These are phyloP conservation scores for Aureobasidium sp. DNA, from an alignment of 2,329 filamentous ascomycete species.

Conservation along the genomic window DNA sequence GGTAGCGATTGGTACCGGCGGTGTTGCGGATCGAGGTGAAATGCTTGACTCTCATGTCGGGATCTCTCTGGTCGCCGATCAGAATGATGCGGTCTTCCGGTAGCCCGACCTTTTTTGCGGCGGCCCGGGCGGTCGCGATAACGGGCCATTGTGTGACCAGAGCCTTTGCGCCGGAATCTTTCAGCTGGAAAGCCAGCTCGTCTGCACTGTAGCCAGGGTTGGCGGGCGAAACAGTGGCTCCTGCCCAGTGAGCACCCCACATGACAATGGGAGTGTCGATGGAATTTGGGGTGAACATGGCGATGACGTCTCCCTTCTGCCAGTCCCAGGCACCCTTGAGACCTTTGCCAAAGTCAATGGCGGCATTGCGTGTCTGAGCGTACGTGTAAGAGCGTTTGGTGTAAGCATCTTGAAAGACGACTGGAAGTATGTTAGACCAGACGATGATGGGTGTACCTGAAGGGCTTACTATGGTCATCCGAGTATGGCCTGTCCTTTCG, in stretches of 20 bases:
- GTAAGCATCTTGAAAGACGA: slow-evolving; percentile 70
- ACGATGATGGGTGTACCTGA: background rate
- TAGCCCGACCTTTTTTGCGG: slow-evolving; percentile 64
- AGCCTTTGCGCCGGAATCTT: slow-evolving; percentile 66
- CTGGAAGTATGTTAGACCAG: slow-evolving; percentile 39
- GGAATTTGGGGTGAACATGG: slow-evolving; percentile 75
- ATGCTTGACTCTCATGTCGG: slow-evolving; percentile 56
- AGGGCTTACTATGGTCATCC: slow-evolving; percentile 60
- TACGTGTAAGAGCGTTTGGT: slow-evolving; percentile 66
- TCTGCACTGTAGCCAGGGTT: slow-evolving; percentile 81
- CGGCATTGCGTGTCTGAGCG: slow-evolving; percentile 56
- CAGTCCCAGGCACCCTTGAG: slow-evolving; percentile 68
- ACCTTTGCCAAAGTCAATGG: slow-evolving; percentile 72
- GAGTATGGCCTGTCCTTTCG: slow-evolving; percentile 57
- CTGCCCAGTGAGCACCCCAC: slow-evolving; percentile 77
- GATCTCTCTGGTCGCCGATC: slow-evolving; percentile 62
- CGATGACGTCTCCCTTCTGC: slow-evolving; percentile 76
- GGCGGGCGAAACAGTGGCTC: slow-evolving; percentile 73
- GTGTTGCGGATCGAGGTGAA: slow-evolving; percentile 64
- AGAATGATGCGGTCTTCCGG: slow-evolving; percentile 65
- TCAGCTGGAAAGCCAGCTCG: slow-evolving; percentile 78
- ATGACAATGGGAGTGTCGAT: slow-evolving; percentile 74
- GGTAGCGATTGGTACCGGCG: slow-evolving; percentile 51
- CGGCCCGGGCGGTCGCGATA: slow-evolving; percentile 58
- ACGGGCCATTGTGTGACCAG: slow-evolving; percentile 66